These are phyloP conservation scores for Bauhinia variegata DNA, from an alignment of 306 rosid species.

Conservation along the genomic window DNA sequence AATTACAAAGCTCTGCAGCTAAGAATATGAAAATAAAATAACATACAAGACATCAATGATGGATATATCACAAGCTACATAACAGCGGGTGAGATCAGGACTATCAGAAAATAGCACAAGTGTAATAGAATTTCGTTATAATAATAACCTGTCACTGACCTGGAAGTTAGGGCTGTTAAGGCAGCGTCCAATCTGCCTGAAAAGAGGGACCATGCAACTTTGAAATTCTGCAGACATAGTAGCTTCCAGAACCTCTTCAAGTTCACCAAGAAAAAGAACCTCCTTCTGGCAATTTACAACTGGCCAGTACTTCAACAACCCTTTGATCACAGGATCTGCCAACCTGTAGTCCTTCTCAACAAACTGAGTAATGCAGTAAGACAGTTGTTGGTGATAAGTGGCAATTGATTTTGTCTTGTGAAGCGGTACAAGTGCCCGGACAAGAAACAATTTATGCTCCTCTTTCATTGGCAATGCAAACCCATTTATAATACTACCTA, in stretches of 20 bases:
- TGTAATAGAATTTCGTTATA: not conserved
- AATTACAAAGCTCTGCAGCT: not conserved
- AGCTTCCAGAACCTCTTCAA: constrained; percentile 65
- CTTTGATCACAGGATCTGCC: constrained; percentile 67
- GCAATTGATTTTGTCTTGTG: constrained; percentile 61
- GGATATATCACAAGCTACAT: not conserved
- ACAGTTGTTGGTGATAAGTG: constrained; percentile 57
- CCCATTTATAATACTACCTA: constrained; percentile 69
- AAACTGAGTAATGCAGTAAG: constrained; percentile 68
- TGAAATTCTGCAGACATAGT: constrained; percentile 55
- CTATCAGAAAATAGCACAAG: not conserved
- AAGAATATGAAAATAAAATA: constrained; percentile 18
- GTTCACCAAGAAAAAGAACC: constrained; percentile 68
- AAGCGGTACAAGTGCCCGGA: constrained; percentile 67
- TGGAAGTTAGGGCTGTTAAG: constrained; percentile 78
- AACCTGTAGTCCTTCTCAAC: constrained; percentile 70
- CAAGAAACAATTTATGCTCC: constrained; percentile 64
- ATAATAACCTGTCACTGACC: constrained; percentile 41
- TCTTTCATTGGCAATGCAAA: constrained; percentile 79
- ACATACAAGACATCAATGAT: not conserved
- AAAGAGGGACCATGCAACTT: constrained; percentile 54
- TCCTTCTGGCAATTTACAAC: constrained; percentile 74
- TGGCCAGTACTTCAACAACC: constrained; percentile 77
- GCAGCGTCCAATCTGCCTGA: constrained; percentile 68
- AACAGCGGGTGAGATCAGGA: not conserved